phyloP scores from a whole-genome alignment of 805 yeast genomes.

The Kluyveromyces starmeri region DNA sequence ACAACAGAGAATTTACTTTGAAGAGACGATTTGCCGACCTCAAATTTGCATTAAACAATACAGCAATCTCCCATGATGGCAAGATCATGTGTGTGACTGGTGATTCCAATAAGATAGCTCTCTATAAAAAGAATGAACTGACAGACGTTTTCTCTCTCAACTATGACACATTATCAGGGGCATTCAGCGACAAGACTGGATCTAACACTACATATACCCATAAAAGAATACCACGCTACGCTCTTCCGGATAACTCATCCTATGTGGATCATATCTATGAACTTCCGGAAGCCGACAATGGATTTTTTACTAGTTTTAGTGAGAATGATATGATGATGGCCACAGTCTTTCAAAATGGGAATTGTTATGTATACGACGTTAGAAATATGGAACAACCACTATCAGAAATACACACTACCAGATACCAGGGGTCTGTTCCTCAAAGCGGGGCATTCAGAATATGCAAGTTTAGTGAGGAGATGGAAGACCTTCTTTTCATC shows the following conservation, averaged over 20 bases:
- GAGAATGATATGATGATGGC: conserved; percentile 69
- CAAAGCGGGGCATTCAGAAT: conserved; percentile 61
- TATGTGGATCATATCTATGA: conserved; percentile 34
- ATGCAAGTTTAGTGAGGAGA: conserved; percentile 50
- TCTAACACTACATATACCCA: conserved; percentile 11
- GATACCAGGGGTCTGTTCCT: conserved; percentile 33
- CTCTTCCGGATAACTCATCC: conserved; percentile 21
- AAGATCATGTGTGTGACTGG: conserved; percentile 62
- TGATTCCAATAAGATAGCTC: conserved; percentile 58
- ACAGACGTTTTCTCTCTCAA: conserved; percentile 21
- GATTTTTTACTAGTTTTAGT: conserved; percentile 74
- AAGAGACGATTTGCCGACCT: conserved; percentile 38
- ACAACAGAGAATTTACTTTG: conserved; percentile 36
- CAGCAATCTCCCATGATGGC: conserved; percentile 56
- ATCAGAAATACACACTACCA: conserved; percentile 48
- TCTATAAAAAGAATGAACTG: conserved; percentile 35
- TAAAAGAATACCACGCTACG: conserved; percentile 24
- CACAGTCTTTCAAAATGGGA: conserved; percentile 80
- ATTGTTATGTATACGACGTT: conserved; percentile 66
- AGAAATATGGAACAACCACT: conserved; percentile 50
- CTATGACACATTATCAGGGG: conserved; percentile 24
- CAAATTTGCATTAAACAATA: conserved; percentile 67
- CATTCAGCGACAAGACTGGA: conserved; percentile 15
- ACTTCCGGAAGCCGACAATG: conserved; percentile 58
- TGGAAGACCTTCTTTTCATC: conserved; percentile 67